These are phyloP conservation scores for Silene coronaria DNA, from an alignment of 179 eudicot genomes.

Conservation along the genomic window DNA sequence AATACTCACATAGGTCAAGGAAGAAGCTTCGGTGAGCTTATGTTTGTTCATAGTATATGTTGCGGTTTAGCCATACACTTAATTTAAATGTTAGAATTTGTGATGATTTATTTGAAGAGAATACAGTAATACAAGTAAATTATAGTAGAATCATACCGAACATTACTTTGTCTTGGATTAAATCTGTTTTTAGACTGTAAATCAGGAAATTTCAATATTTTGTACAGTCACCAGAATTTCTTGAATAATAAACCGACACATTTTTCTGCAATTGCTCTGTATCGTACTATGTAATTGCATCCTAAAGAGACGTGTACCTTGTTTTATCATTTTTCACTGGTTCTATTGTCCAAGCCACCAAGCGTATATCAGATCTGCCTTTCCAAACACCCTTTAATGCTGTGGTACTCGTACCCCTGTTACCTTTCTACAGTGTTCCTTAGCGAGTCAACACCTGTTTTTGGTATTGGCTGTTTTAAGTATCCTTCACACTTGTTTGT, in stretches of 20 bases:
- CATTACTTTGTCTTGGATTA: conserved; percentile 6
- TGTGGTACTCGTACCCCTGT: not conserved
- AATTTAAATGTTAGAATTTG: conserved; percentile 10
- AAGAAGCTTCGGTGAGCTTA: conserved; percentile 61
- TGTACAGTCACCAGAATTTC: conserved; percentile 24
- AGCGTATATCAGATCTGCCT: not conserved
- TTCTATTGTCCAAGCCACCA: not conserved
- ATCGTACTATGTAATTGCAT: not conserved
- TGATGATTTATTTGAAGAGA: conserved; percentile 16
- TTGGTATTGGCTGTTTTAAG: not conserved
- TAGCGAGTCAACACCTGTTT: not conserved
- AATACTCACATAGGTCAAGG: conserved; percentile 43
- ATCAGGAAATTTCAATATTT: not conserved
- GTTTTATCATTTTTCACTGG: too few relatives aligned
- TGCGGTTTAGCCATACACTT: conserved; percentile 10
- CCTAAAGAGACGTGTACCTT: not conserved
- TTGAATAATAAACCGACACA: conserved; percentile 4
- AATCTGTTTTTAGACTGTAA: not conserved
- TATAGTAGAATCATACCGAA: conserved; percentile 10
- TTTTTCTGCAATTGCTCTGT: not conserved
- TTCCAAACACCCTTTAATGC: not conserved
- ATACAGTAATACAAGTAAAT: conserved; percentile 9
- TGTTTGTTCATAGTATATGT: conserved; percentile 13
- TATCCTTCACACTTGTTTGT: not conserved
- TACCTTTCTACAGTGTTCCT: not conserved